Evolutionary conservation across 2,329 filamentous ascomycete genomes (phyloP), one percentile per base, ranked within the genome.

Genomic region (Scedosporium dehoogii): DNA sequence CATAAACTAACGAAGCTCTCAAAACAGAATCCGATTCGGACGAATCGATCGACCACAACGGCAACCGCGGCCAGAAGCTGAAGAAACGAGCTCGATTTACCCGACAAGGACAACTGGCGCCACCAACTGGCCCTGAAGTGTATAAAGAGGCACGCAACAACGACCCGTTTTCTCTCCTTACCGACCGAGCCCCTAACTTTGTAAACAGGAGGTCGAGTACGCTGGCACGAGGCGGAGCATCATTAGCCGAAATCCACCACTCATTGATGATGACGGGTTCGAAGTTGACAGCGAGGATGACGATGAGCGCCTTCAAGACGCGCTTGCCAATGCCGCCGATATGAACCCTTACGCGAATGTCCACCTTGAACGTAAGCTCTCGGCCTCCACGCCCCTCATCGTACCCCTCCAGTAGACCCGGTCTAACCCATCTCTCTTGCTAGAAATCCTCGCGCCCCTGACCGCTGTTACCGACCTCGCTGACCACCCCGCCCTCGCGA

Each of bases 261-360:
- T 90, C 57, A 78, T 90, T 66, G 90, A 93, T 74, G 85, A 90
- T 56, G 89, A 93, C 68, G 90, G 90, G 65, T 91, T 89, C 70
- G 85, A 90, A 65, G 78, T 91, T 62, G 87, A 91, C 51, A 88
- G 85, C 70, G 85, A 87, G 65, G 87, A 91, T 64, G 84, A 89
- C 63, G 81, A 86, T 64, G 84, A 87, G 51, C 81, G 80, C 63
- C 73, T 85, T 23, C 81, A 81, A 65, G 83, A 87, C 58, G 86
- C 85, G 51, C 76, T 83, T 58, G 79, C 84, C 56, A 76, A 82
- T 3, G 85, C 85, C n/a, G 81, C 85, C 42, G 86, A 90, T 66
- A 81, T 87, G 59, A 87, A 94, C 68, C 89, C 90, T 0, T 94
- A 92, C 70, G 81, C 86, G 59, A 85, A 86, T 61, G 82, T 92